A percentile compares a stretch with the other conserved stretches of the same genome.
Conservation (phyloP, 345 rosid genomes). For the Cardamine chenopodiifolia region DNA sequence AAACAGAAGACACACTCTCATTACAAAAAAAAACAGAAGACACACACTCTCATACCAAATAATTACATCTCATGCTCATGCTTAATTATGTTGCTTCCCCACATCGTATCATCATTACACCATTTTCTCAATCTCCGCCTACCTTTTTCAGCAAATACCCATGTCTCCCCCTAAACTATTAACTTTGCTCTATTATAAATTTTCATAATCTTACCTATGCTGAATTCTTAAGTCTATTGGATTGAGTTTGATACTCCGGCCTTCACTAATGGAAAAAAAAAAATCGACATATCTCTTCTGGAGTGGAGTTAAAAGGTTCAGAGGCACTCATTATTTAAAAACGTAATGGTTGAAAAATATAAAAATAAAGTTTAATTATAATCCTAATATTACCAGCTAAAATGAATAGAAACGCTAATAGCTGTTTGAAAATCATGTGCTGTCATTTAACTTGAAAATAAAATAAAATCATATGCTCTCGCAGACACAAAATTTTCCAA, state of each 20-base stretch:
- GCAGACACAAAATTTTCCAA: no score
- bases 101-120: constrained; percentile 23
- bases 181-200: background rate
- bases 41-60: constrained; percentile 53
- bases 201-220: constrained; percentile 16
- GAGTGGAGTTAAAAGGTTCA: constrained; percentile 33
- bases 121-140: constrained; percentile 25
- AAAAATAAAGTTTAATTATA: background rate
- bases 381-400: background rate
- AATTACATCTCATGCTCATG: constrained; percentile 66
- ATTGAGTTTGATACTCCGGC: constrained; percentile 5
- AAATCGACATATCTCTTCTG: constrained; percentile 4
- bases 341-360: background rate
- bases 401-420: background rate
- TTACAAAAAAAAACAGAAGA: no score
- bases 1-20: background rate
- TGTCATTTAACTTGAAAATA: no score
- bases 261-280: constrained; percentile 2
- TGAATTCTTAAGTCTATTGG: background rate
- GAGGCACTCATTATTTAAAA: background rate
- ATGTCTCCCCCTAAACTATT: background rate
- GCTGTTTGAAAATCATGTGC: background rate
- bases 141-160: constrained; percentile 30
- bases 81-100: constrained; percentile 78
- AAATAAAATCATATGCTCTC: no score